phyloP scores from a whole-genome alignment of 805 yeast genomes.

The Cephaloascus fragrans region DNA sequence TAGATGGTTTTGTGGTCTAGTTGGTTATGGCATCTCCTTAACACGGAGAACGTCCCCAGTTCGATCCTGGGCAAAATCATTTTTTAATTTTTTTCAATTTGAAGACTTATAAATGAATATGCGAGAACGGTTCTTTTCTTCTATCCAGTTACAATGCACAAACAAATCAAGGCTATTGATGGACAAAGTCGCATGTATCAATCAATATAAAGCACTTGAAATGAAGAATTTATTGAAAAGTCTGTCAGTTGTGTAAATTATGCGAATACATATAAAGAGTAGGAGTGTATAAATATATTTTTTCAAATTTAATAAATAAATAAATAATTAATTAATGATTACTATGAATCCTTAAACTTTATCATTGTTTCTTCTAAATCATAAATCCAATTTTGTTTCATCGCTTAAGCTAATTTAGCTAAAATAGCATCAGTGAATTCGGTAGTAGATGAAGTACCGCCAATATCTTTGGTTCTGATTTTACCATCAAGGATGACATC shows the following conservation, averaged over 20 bases:
- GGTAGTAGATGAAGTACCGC: conserved; percentile 82
- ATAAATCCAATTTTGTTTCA: not conserved
- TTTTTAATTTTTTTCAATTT: too few species aligned
- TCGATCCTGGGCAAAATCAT: conserved; percentile 99
- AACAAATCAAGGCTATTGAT: too few species aligned
- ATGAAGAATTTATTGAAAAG: too few species aligned
- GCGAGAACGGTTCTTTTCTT: too few species aligned
- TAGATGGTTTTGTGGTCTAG: conserved; percentile 98
- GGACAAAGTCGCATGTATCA: too few species aligned
- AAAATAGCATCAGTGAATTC: conserved; percentile 92
- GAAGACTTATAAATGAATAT: too few species aligned
- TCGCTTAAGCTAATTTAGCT: conserved; percentile 38
- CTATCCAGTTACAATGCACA: too few species aligned
- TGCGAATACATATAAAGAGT: not conserved
- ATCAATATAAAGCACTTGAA: too few species aligned
- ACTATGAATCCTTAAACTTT: not conserved
- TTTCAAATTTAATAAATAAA: not conserved
- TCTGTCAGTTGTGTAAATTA: too few species aligned
- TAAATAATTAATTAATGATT: too few species aligned
- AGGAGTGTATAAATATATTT: not conserved
- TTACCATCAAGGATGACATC: conserved; percentile 85
- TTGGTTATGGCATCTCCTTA: conserved; percentile 99
- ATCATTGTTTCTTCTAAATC: not conserved
- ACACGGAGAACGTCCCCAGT: conserved; percentile 99
- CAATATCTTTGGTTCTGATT: conserved; percentile 79